Evolutionary conservation across 495 filamentous ascomycete species (phyloP).

Genomic region (Alectoria sarmentosa): DNA sequence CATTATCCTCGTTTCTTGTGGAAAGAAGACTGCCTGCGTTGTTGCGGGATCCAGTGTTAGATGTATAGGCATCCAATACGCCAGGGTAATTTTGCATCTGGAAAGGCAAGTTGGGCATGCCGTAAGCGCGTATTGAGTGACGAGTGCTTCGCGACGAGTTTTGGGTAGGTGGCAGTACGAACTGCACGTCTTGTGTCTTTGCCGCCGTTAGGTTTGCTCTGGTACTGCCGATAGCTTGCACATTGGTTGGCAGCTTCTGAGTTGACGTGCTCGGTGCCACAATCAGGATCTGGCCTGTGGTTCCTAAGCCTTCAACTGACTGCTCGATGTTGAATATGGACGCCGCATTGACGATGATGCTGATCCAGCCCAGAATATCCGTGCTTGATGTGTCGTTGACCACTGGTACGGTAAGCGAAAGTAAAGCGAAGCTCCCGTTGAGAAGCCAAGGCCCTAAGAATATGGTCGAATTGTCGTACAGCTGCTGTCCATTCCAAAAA

Average conservation of each 20-base stretch:
- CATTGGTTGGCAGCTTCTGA: constrained; percentile 51
- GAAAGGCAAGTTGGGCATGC: constrained; percentile 46
- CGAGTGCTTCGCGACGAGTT: constrained; percentile 28
- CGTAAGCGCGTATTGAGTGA: constrained; percentile 27
- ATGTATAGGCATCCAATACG: constrained; percentile 46
- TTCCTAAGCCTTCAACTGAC: constrained; percentile 59
- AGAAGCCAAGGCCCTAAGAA: constrained; percentile 61
- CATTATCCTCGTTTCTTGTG: constrained; percentile 60
- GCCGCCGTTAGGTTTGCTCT: constrained; percentile 13
- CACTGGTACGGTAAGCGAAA: constrained; percentile 74
- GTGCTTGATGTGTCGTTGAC: constrained; percentile 50
- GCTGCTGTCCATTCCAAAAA: constrained; percentile 40
- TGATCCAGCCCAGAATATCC: constrained; percentile 59
- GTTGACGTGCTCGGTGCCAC: constrained; percentile 55
- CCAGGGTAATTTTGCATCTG: constrained; percentile 49
- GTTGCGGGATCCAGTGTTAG: constrained; percentile 39
- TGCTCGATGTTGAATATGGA: constrained; percentile 50
- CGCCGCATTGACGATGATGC: constrained; percentile 56
- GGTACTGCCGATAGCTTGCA: constrained; percentile 22
- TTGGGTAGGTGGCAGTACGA: constrained; percentile 34
- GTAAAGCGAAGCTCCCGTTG: constrained; percentile 62
- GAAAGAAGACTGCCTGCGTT: constrained; percentile 59
- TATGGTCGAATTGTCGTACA: constrained; percentile 47
- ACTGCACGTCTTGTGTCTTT: constrained; percentile 27
- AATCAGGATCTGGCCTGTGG: constrained; percentile 58